phyloP scores from a whole-genome alignment of 2,329 filamentous ascomycete genomes.

The Aspergillus arachidicola region DNA sequence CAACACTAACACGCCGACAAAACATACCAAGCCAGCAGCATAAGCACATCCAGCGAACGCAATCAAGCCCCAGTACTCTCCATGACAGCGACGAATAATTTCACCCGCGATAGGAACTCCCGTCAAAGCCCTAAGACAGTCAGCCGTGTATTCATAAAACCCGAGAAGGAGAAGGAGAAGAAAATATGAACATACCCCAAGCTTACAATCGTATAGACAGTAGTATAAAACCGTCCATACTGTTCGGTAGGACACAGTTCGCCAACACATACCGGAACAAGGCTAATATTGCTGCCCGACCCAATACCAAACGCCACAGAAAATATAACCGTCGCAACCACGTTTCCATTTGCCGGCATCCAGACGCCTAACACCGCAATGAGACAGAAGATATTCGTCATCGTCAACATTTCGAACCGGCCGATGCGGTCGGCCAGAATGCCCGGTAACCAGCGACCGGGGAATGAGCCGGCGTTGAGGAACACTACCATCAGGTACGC shows the following conservation, averaged over 20 bases:
- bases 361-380: slow-evolving; percentile 30
- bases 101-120: slow-evolving; percentile 31
- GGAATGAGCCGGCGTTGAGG: slow-evolving; percentile 25
- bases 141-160: not conserved
- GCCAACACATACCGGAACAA: slow-evolving; percentile 49
- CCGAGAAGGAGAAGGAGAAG: not conserved
- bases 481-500: slow-evolving; percentile 28
- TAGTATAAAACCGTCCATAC: slow-evolving; percentile 46
- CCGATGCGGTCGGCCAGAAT: slow-evolving; percentile 28
- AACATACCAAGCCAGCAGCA: slow-evolving; percentile 22
- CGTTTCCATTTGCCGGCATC: slow-evolving; percentile 27
- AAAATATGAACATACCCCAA: slow-evolving; percentile 19
- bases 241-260: slow-evolving; percentile 47
- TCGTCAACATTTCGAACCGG: slow-evolving; percentile 31
- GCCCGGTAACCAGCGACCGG: slow-evolving; percentile 27
- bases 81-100: slow-evolving; percentile 31
- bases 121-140: slow-evolving; percentile 23
- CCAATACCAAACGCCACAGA: slow-evolving; percentile 38
- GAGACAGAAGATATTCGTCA: slow-evolving; percentile 29
- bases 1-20: slow-evolving; percentile 17
- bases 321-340: slow-evolving; percentile 24
- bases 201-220: slow-evolving; percentile 35
- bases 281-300: slow-evolving; percentile 41
- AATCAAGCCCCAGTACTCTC: slow-evolving; percentile 32
- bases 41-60: slow-evolving; percentile 25